Base-by-base conservation (phyloP, 139 green algal species). In the Chlamydomonas sp. region DNA sequence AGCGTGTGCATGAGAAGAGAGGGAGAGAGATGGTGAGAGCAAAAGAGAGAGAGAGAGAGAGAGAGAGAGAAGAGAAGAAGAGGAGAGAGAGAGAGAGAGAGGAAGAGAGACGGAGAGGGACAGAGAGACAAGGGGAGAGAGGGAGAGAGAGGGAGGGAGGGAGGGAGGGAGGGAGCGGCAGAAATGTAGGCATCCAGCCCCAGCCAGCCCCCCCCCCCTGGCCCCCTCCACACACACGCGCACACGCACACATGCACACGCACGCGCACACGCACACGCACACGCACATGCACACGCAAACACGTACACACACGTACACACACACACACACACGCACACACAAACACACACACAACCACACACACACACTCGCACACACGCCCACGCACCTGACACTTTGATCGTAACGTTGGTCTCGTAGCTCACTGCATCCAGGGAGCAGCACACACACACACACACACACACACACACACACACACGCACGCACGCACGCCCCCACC, bases 371-470 rank as follows among this genome's bases (percentile, higher is more conserved):
- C n/a, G n/a, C n/a, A n/a, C n/a, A n/a, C n/a, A n/a, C n/a, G n/a
- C n/a, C n/a, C n/a, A n/a, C n/a, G n/a, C n/a, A n/a, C n/a, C n/a
- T n/a, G n/a, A n/a, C n/a, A n/a, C n/a, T n/a, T n/a, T 50, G 10
- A 50, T 13, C 13, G 50, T 62, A 5, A 96, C 84, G 5, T 39
- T 78, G 4, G 93, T 98, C 82, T 95, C 84, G 49, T 82, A 82
- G 26, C 91, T 94, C 2, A 96, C 73, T 0, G 93, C 93, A 22
- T 92, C 85, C 49, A 85, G 79, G 33, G 87, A 91, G 77, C 91
- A 96, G 58, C 71, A 84, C 20, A 62, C 20, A 26, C 43, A 54
- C n/a, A n/a, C n/a, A n/a, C n/a, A n/a, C n/a, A n/a, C n/a, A n/a
- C n/a, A n/a, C n/a, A n/a, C n/a, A n/a, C n/a, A n/a, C n/a, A n/a